Conservation (phyloP, 1,139 yeast species). For the Yamadazyma sp. region DNA sequence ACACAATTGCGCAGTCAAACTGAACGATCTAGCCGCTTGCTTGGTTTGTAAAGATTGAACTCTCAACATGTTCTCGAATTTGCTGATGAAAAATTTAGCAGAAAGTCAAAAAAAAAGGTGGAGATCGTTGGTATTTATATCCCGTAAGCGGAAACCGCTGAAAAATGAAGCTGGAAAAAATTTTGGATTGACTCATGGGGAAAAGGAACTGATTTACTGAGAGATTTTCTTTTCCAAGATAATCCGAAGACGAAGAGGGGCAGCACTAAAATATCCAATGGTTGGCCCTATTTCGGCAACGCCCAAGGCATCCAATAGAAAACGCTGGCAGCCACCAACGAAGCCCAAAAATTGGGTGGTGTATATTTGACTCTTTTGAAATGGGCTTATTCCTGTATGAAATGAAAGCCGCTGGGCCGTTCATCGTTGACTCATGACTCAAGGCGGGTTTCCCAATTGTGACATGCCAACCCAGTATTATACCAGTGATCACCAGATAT, state of each 20-base stretch:
- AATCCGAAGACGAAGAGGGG: background rate
- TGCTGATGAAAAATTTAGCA: background rate
- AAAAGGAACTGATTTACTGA: background rate
- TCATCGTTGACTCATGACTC: slow-evolving; percentile 5
- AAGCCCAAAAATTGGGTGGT: no score
- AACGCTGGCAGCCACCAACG: no score
- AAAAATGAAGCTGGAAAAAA: slow-evolving; percentile 3
- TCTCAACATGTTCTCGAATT: slow-evolving; percentile 9
- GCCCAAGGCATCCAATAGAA: no score
- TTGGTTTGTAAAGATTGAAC: slow-evolving; percentile 3
- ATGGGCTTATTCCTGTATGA: slow-evolving; percentile 1
- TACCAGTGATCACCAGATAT: no score
- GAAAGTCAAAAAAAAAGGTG: slow-evolving; percentile 3
- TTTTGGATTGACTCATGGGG: no score
- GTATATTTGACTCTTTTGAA: background rate
- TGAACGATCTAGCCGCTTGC: slow-evolving; percentile 14
- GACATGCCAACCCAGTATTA: background rate
- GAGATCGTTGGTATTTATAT: slow-evolving; percentile 8
- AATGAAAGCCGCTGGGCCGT: no score
- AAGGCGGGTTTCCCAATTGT: background rate
- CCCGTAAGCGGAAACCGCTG: slow-evolving; percentile 10
- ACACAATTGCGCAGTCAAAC: slow-evolving; percentile 14
- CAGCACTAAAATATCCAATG: no score
- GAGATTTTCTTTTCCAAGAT: background rate
- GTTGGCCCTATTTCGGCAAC: no score